Evolutionary conservation across 495 filamentous ascomycete species (phyloP).

Genomic region (Lophiostoma macrostomum): DNA sequence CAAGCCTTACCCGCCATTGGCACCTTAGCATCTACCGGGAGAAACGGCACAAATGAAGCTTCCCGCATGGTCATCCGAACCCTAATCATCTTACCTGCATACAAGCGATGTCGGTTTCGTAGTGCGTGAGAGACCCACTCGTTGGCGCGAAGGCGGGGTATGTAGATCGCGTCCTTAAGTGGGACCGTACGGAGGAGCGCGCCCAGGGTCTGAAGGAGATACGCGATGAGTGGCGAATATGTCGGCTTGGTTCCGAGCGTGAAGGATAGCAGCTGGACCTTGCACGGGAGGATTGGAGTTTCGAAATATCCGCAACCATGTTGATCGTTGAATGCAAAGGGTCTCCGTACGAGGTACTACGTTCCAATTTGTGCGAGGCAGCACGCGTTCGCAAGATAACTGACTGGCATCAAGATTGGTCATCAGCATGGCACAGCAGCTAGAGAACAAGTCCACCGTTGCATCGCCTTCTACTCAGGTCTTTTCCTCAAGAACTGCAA

Average conservation of each 20-base stretch:
- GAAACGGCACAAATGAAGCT: too few species aligned
- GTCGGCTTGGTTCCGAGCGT: too few species aligned
- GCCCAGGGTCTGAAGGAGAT: conserved; percentile 3
- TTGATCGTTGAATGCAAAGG: conserved; percentile 30
- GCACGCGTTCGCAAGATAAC: too few species aligned
- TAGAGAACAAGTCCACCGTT: conserved; percentile 45
- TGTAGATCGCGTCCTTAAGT: too few species aligned
- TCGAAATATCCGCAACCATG: conserved; percentile 1
- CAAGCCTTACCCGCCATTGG: too few species aligned
- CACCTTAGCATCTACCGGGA: too few species aligned
- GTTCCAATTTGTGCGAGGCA: too few species aligned
- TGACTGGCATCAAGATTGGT: conserved; percentile 47
- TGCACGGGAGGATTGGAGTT: too few species aligned
- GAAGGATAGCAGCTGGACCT: too few species aligned
- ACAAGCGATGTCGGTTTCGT: not conserved
- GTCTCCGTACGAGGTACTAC: conserved; percentile 38
- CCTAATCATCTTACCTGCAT: not conserved
- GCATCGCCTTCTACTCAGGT: conserved; percentile 50
- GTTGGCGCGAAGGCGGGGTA: not conserved
- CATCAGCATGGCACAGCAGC: conserved; percentile 51
- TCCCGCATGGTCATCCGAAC: too few species aligned
- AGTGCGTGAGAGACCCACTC: not conserved
- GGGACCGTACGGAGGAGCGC: too few species aligned
- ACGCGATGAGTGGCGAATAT: too few species aligned
- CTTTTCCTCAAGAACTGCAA: conserved; percentile 52